Evolutionary conservation across 306 rosid species (phyloP).

Genomic region (Cucumis hystrix): DNA sequence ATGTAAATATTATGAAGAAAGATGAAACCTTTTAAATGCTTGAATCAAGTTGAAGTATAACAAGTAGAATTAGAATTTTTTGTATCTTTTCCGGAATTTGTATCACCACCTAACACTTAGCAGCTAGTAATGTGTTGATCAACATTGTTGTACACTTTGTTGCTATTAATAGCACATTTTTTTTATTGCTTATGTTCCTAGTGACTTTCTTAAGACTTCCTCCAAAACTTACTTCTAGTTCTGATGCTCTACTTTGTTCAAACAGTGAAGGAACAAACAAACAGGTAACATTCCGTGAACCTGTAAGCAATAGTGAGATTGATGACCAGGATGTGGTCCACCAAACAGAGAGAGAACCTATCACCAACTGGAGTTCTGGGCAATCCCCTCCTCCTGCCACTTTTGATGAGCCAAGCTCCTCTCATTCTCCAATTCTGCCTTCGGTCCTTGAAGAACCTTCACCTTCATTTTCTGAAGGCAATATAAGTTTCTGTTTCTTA

Average conservation of each 20-base stretch:
- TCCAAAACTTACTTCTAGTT: constrained; percentile 25
- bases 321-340: constrained; percentile 55
- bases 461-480: constrained; percentile 93
- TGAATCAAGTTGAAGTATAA: not conserved
- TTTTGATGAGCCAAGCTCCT: constrained; percentile 59
- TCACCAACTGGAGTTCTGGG: constrained; percentile 51
- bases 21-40: not conserved
- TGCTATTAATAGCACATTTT: not conserved
- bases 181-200: constrained; percentile 15
- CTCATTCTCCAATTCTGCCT: constrained; percentile 55
- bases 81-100: not conserved
- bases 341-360: constrained; percentile 49
- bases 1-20: not conserved
- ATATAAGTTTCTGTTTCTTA: too few species aligned
- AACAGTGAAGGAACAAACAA: constrained; percentile 57
- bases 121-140: not conserved
- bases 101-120: not conserved
- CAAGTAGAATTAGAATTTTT: not conserved
- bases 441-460: constrained; percentile 93
- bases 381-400: constrained; percentile 50
- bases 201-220: constrained; percentile 12
- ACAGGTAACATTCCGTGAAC: constrained; percentile 81
- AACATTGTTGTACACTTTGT: not conserved
- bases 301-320: constrained; percentile 49
- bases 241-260: constrained; percentile 22